Base-by-base conservation (phyloP, 352 stramenopile genomes). In the Pythium aquatile region DNA sequence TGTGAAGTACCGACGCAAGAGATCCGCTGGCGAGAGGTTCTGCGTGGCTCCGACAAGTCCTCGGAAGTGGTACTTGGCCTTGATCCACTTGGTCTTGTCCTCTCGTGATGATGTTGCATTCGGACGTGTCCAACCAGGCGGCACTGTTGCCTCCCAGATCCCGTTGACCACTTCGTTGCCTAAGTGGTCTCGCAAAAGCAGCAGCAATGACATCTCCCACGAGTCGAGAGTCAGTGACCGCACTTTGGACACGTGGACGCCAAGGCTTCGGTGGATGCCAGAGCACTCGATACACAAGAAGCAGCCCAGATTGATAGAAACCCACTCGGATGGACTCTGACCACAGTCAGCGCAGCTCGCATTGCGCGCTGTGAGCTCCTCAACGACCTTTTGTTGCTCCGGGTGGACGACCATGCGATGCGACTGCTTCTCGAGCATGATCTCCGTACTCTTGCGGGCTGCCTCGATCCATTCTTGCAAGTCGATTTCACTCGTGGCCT, bases 261-360 rank as follows among this genome's bases (percentile, higher is more conserved):
- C 97, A 17, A 99, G 81, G 63, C 86, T 98, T 42, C 97, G 85
- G 65, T 99, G 97, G 40, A 99, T 98, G 16, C 95, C 97, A 40
- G 88, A 97, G 70, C 97, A 99, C 69, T 98, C 89, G 66, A 99
- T 98, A 68, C 97, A 99, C 37, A 99, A 71, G 26, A 99, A 77
- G 52, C 97, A 91, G 13, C 97, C 96, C 52, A 99, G 87, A 75
- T 99, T 99, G 61, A 98, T 90, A 32, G 90, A 98, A 35, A 97
- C 95, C 97, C 97, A 99, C 61, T 99, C 94, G 1, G 96, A 83
- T 6, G 89, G 87, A 13, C 75, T 72, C 40, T 87, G 79, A 53
- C 82, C 78, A 61, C 87, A 96, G 53, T 96, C 87, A 0, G 84
- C 79, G 52, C 87, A 96, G 35, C 55, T 65, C 3, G 70, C 65